Percentiles rank a stretch among this genome's conserved stretches.
These are phyloP conservation scores for Cucurbitaria berberidis DNA, from an alignment of 2,329 filamentous ascomycete species.

Conservation along the genomic window DNA sequence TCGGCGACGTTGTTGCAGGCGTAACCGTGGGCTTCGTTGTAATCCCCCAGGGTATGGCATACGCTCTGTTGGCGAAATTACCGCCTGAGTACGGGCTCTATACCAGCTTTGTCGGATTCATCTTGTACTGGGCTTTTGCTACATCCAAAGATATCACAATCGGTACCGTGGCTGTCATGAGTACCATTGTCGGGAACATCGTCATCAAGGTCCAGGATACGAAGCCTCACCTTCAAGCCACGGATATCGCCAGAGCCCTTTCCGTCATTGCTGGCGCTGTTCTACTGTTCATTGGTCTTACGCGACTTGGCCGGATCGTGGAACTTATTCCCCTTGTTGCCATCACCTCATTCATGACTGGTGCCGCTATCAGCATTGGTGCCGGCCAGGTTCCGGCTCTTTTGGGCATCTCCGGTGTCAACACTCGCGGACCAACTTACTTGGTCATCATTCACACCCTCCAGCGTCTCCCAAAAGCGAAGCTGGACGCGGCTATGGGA, in stretches of 20 bases:
- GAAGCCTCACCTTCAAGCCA: slow-evolving; percentile 51
- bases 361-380: slow-evolving; percentile 88
- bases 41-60: slow-evolving; percentile 97
- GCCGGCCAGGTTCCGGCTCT: slow-evolving; percentile 81
- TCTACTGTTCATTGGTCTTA: slow-evolving; percentile 78
- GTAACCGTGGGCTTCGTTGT: slow-evolving; percentile 79
- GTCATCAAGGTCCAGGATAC: slow-evolving; percentile 64
- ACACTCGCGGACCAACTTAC: slow-evolving; percentile 80
- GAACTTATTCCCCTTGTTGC: slow-evolving; percentile 91
- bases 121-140: slow-evolving; percentile 97
- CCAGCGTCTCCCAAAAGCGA: slow-evolving; percentile 70
- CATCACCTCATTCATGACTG: slow-evolving; percentile 97
- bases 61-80: slow-evolving; percentile 83
- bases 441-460: slow-evolving; percentile 84
- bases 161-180: slow-evolving; percentile 96
- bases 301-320: slow-evolving; percentile 86
- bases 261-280: slow-evolving; percentile 81
- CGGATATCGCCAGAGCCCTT: slow-evolving; percentile 76
- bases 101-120: slow-evolving; percentile 93
- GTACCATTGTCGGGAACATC: slow-evolving; percentile 84
- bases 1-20: slow-evolving; percentile 86
- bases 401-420: slow-evolving; percentile 78
- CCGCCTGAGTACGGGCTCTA: slow-evolving; percentile 84
- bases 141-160: slow-evolving; percentile 99
- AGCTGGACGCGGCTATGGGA: slow-evolving; percentile 84